Percentiles rank a stretch among this genome's conserved stretches.
Conservation (phyloP, 2,329 filamentous ascomycete genomes). For the Penicillium concentricum region DNA sequence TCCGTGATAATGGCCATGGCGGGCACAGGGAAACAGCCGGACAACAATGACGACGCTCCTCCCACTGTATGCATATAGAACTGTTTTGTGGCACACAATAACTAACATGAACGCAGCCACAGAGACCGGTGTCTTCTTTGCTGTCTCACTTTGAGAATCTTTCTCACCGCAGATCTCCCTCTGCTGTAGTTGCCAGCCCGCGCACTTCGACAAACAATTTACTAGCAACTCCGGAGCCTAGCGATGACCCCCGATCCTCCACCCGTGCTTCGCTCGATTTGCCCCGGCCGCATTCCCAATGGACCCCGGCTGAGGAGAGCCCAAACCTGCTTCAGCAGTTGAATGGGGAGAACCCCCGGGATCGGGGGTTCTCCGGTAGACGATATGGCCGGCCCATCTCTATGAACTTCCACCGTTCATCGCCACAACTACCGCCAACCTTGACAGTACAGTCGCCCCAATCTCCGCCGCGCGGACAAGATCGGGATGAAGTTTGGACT, state of each 20-base stretch:
- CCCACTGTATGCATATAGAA: conserved; percentile 35
- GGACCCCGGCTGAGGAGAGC: conserved; percentile 30
- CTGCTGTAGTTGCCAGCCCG: conserved; percentile 26
- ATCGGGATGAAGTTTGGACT: conserved; percentile 42
- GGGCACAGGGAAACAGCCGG: conserved; percentile 32
- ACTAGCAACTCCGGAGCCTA: conserved; percentile 33
- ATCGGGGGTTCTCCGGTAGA: conserved; percentile 53
- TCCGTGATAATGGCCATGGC: conserved; percentile 36
- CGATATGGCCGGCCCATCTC: conserved; percentile 55
- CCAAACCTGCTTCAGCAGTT: conserved; percentile 17
- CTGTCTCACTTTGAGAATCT: conserved; percentile 51
- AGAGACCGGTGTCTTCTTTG: conserved; percentile 51
- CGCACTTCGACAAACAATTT: conserved; percentile 30
- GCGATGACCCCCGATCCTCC: conserved; percentile 31
- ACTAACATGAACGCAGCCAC: conserved; percentile 15
- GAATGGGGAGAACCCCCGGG: conserved; percentile 27
- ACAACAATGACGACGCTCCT: conserved; percentile 37
- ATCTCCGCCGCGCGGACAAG: conserved; percentile 39
- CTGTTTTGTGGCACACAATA: conserved; percentile 12
- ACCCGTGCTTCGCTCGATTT: conserved; percentile 45
- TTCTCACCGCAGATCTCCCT: conserved; percentile 36
- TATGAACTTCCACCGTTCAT: conserved; percentile 41
- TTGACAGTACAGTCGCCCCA: conserved; percentile 46
- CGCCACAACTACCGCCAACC: conserved; percentile 43
- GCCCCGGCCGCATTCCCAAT: conserved; percentile 41